Percentiles rank a stretch among this genome's conserved stretches.
These are phyloP conservation scores for Aspergillus sp. DNA, from an alignment of 2,329 filamentous ascomycete species.

Conservation along the genomic window DNA sequence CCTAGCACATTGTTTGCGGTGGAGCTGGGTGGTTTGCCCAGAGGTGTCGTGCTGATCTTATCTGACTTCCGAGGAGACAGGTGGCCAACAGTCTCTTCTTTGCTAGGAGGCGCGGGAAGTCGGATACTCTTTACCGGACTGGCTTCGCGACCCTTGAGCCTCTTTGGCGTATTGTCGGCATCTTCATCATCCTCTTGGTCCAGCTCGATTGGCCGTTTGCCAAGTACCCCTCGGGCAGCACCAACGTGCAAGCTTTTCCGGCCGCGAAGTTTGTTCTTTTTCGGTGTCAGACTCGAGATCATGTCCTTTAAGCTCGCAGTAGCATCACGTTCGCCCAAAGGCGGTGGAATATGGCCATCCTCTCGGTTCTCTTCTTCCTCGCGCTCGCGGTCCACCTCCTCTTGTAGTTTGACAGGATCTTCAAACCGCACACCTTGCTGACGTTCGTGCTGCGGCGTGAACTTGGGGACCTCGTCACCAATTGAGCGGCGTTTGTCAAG, in stretches of 20 bases:
- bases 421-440: constrained; percentile 59
- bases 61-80: constrained; percentile 46
- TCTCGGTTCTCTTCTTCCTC: constrained; percentile 62
- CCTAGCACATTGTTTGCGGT: constrained; percentile 36
- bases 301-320: constrained; percentile 70
- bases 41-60: constrained; percentile 53
- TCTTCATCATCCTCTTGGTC: constrained; percentile 59
- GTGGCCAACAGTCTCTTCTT: constrained; percentile 64
- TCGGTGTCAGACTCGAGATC: constrained; percentile 74
- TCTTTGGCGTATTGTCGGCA: constrained; percentile 56
- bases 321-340: constrained; percentile 58
- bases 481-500: constrained; percentile 71
- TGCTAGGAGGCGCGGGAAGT: constrained; percentile 66
- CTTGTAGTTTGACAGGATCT: constrained; percentile 61
- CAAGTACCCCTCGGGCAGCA: constrained; percentile 68
- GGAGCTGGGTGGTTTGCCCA: constrained; percentile 36
- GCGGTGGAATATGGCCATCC: constrained; percentile 48
- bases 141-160: constrained; percentile 67
- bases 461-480: constrained; percentile 62
- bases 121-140: constrained; percentile 75
- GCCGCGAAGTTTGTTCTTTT: constrained; percentile 64
- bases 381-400: constrained; percentile 62
- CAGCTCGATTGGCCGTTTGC: constrained; percentile 70
- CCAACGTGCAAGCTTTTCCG: constrained; percentile 76
- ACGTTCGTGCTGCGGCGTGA: constrained; percentile 53